Evolutionary conservation across 1,139 yeast genomes (phyloP).

Genomic region (Yamadazyma sp.): DNA sequence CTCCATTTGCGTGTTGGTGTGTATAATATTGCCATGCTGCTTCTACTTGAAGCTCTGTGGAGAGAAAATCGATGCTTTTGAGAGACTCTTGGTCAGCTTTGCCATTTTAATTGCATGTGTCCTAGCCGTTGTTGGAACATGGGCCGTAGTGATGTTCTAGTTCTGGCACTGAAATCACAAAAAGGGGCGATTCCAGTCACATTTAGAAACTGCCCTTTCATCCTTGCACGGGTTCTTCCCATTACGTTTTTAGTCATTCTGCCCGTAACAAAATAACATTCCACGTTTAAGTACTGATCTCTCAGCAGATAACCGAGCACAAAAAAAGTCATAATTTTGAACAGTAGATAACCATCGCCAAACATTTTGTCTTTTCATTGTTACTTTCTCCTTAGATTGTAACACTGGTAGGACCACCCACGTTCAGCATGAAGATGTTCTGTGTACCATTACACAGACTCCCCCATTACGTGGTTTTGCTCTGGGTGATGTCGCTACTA

Average conservation of each 20-base stretch:
- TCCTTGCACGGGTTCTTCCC: no score
- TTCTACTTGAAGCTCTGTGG: constrained; percentile 48
- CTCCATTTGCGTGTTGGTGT: constrained; percentile 55
- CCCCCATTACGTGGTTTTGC: neutral
- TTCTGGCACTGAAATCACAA: neutral
- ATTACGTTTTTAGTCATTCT: no score
- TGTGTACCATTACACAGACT: neutral
- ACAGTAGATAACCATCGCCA: no score
- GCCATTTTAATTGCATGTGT: constrained; percentile 25
- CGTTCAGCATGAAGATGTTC: neutral
- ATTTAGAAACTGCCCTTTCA: no score
- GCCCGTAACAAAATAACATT: no score
- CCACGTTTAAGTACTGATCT: no score
- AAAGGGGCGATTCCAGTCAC: no score
- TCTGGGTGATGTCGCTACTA: neutral
- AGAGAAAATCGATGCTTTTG: constrained; percentile 21
- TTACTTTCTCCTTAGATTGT: neutral
- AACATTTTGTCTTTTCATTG: neutral
- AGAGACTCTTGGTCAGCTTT: constrained; percentile 21
- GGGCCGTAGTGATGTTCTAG: constrained; percentile 36
- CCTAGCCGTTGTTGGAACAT: constrained; percentile 39
- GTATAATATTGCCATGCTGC: constrained; percentile 56
- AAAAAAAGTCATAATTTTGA: neutral
- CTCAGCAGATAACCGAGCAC: neutral
- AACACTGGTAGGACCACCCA: no score